These are phyloP conservation scores for Jamesozyma jinghongensis DNA, from an alignment of 805 yeast species.

Conservation along the genomic window DNA sequence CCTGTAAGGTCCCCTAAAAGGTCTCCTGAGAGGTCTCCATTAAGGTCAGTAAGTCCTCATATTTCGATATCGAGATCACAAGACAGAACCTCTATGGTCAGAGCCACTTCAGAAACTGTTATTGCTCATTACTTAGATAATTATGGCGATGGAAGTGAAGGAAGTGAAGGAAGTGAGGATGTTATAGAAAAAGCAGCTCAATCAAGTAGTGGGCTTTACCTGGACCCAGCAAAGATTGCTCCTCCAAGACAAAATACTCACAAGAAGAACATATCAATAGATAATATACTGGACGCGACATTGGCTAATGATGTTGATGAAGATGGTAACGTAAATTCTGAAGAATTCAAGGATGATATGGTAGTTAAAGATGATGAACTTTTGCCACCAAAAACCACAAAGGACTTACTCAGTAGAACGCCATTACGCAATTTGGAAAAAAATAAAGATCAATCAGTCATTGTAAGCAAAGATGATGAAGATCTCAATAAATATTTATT, in stretches of 20 bases:
- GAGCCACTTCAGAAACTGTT: slow-evolving; percentile 16
- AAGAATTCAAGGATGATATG: too few species aligned
- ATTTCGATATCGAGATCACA: too few species aligned
- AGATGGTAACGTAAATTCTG: slow-evolving; percentile 3
- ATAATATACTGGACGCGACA: slow-evolving; percentile 19
- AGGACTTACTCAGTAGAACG: too few species aligned
- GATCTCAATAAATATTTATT: too few species aligned
- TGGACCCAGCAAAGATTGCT: neutral
- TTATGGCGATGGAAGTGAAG: neutral
- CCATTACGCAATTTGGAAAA: too few species aligned
- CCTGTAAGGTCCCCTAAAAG: slow-evolving; percentile 4
- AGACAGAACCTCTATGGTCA: slow-evolving; percentile 2
- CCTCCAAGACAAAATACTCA: slow-evolving; percentile 2
- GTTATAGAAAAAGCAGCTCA: neutral
- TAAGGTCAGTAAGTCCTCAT: neutral
- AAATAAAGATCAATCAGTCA: too few species aligned
- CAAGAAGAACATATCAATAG: slow-evolving; percentile 16
- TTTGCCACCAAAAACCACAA: too few species aligned
- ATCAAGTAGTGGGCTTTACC: too few species aligned
- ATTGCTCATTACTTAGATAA: slow-evolving; percentile 20
- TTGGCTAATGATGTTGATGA: slow-evolving; percentile 7
- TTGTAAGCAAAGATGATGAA: too few species aligned
- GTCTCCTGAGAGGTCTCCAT: neutral
- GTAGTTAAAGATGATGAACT: too few species aligned
- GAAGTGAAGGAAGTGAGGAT: slow-evolving; percentile 2